Percentiles rank a stretch among this genome's conserved stretches.
Conservation (phyloP, 768 basidiomycete species). For the Tulasnella sp. region DNA sequence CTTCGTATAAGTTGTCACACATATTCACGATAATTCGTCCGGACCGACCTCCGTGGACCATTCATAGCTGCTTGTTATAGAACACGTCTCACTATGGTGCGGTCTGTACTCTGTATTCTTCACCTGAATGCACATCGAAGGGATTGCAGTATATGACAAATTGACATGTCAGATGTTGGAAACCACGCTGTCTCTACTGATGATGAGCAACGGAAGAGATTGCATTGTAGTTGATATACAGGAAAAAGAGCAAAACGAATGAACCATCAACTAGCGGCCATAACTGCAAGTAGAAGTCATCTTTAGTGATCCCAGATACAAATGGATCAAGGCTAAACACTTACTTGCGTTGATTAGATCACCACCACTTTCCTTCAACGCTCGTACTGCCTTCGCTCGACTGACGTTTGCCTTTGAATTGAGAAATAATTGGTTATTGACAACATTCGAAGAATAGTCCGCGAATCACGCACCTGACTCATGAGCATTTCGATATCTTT, state of each 20-base stretch:
- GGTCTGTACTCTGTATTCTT: no score
- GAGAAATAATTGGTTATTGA: not conserved
- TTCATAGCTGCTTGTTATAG: no score
- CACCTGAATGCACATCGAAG: no score
- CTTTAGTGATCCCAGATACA: not conserved
- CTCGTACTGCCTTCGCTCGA: constrained; percentile 82
- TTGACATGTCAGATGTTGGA: no score
- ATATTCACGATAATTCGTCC: no score
- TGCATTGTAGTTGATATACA: no score
- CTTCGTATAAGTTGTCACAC: no score
- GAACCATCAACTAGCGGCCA: constrained; percentile 77
- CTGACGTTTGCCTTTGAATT: constrained; percentile 62
- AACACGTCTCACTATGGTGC: no score
- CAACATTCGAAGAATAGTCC: not conserved
- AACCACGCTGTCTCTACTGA: no score
- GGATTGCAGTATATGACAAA: no score
- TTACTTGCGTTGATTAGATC: constrained; percentile 94
- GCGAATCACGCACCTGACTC: constrained; percentile 30
- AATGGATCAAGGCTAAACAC: constrained; percentile 27
- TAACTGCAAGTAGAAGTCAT: constrained; percentile 39
- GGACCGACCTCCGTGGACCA: no score
- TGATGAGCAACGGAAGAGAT: no score
- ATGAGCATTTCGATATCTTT: constrained; percentile 95
- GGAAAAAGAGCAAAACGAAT: not conserved
- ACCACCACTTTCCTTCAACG: constrained; percentile 79